phyloP scores from a whole-genome alignment of 2,329 filamentous ascomycete genomes.

The Arthrocladium fulminans region DNA sequence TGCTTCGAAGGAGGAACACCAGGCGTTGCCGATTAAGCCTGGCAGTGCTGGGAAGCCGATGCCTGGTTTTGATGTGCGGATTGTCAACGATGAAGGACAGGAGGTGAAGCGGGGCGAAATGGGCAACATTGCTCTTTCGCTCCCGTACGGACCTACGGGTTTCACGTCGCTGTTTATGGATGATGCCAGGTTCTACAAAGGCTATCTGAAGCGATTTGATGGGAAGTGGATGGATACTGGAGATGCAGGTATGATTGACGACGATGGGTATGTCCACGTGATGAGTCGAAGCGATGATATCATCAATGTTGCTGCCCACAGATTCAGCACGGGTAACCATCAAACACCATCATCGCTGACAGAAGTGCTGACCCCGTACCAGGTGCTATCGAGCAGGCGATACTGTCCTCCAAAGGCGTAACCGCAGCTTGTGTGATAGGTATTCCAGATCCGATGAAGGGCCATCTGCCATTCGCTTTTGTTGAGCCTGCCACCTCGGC shows the following conservation, averaged over 20 bases:
- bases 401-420: constrained; percentile 68
- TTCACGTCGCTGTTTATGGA: constrained; percentile 83
- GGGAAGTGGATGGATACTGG: constrained; percentile 86
- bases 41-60: constrained; percentile 85
- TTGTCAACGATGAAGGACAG: constrained; percentile 71
- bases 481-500: constrained; percentile 51
- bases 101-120: constrained; percentile 64
- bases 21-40: constrained; percentile 59
- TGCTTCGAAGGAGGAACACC: constrained; percentile 22
- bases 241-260: constrained; percentile 78
- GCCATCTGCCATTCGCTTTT: constrained; percentile 86
- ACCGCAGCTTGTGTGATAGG: constrained; percentile 80
- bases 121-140: constrained; percentile 82
- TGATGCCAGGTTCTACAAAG: constrained; percentile 72
- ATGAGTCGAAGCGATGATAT: constrained; percentile 69
- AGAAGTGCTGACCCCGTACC: constrained; percentile 8
- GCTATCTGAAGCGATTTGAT: constrained; percentile 73
- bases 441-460: constrained; percentile 77
- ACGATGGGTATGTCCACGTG: constrained; percentile 57
- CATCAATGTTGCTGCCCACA: constrained; percentile 90
- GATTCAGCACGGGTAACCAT: constrained; percentile 68
- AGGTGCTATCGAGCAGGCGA: constrained; percentile 85
- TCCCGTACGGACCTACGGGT: constrained; percentile 75
- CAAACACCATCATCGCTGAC: not conserved
- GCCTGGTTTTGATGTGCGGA: constrained; percentile 79